Evolutionary conservation across 2,329 filamentous ascomycete species (phyloP), one percentile per base, ranked within the genome.

Genomic region (Paracoccidioides lutzii): DNA sequence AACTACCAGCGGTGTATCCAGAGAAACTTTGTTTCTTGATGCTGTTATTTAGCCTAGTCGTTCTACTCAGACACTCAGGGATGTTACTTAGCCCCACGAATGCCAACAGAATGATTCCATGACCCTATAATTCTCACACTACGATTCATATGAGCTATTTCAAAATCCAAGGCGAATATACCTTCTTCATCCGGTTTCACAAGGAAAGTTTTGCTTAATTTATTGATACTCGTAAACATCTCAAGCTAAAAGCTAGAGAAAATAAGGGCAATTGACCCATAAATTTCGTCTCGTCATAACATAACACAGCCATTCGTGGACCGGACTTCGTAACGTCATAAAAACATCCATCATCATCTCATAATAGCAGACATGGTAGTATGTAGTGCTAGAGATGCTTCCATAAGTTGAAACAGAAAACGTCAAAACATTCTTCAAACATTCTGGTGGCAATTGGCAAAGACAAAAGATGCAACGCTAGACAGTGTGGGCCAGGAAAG

Each of bases 291-390:
- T 48, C 30, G 35, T 38, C 12, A 22, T 38, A 37, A 14, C 33
- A 15, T 33, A 15, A 52, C 50, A 52, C 35, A 51, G 8, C 35
- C 49, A 14, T 15, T 38, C 37, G 10, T 35, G 22, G 41, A 41
- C 35, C 22, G 15, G 12, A 42, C 22, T 42, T 52, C 37, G 50
- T 52, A 42, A 52, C 50, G 42, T 52, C 50, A 33, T 52, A n/a
- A 40, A 52, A 52, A 32, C 50, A 52, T 52, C 50, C 50, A 41
- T 42, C 37, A 30, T 52, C 28, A 52, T 52, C 14, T 41, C 50
- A 52, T 52, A 22, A 42, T 52, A 41, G 35, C 37, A 52, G 22
- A 52, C 50, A 42, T 42, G 37, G 50, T 42, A 52, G 22, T 52
- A 52, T 52, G 50, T 42, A 52, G 50, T 42, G 22, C 22, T 52